phyloP scores from a whole-genome alignment of 108 stramenopile genomes.

The Fragilaria crotonensis region DNA sequence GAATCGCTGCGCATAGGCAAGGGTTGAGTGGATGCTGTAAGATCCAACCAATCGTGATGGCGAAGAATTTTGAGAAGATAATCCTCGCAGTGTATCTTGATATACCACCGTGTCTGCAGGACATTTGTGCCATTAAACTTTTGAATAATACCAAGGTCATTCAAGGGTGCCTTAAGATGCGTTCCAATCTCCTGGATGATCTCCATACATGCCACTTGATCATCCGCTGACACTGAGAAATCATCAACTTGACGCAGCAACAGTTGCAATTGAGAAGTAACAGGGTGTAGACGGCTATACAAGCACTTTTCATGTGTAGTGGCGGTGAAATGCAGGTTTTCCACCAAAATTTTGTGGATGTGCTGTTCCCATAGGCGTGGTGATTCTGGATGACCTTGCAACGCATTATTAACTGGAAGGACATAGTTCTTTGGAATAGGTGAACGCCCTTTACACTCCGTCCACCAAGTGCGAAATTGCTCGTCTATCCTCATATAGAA shows the following conservation, averaged over 20 bases:
- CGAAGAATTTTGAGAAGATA: slow-evolving; percentile 22
- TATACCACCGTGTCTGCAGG: slow-evolving; percentile 13
- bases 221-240: slow-evolving; percentile 22
- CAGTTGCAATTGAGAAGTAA: slow-evolving; percentile 7
- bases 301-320: slow-evolving; percentile 31
- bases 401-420: slow-evolving; percentile 14
- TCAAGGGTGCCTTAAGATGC: slow-evolving; percentile 6
- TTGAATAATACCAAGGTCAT: slow-evolving; percentile 11
- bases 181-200: neutral
- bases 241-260: slow-evolving; percentile 44
- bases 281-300: too few species aligned
- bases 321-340: slow-evolving; percentile 12
- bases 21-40: too few species aligned
- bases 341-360: slow-evolving; percentile 17
- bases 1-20: too few species aligned
- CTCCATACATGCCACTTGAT: slow-evolving; percentile 12
- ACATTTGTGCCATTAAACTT: slow-evolving; percentile 30
- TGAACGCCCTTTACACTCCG: neutral
- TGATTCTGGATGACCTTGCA: slow-evolving; percentile 25
- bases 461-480: slow-evolving; percentile 25
- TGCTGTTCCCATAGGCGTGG: slow-evolving; percentile 18
- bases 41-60: slow-evolving; percentile 34
- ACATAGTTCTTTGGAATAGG: slow-evolving; percentile 15
- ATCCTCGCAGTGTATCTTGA: slow-evolving; percentile 16
- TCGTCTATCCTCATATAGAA: slow-evolving; percentile 22